Conservation (phyloP, 371 early-diverging fungal species). For the Cokeromyces recurvatus region DNA sequence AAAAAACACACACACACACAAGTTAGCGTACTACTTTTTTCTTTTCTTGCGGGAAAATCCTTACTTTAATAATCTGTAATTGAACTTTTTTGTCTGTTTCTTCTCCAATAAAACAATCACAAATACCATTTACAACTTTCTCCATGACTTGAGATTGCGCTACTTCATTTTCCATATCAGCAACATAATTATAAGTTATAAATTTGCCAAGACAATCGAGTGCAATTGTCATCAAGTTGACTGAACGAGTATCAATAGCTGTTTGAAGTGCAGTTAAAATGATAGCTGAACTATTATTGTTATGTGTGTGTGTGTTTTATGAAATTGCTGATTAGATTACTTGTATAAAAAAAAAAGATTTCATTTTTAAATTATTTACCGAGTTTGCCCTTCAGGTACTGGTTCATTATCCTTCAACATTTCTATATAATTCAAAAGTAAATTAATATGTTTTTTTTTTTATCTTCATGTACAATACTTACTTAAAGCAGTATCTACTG, state of each 20-base stretch:
- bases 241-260: constrained; percentile 53
- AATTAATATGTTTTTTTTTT: neutral
- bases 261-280: constrained; percentile 58
- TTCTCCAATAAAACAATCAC: constrained; percentile 63
- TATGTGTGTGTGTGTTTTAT: no score
- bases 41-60: no score
- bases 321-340: no score
- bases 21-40: constrained; percentile 20
- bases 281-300: constrained; percentile 37
- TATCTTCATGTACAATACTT: constrained; percentile 4
- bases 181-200: constrained; percentile 68
- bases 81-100: constrained; percentile 73
- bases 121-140: constrained; percentile 52
- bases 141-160: constrained; percentile 48
- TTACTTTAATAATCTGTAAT: constrained; percentile 70
- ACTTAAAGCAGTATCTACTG: constrained; percentile 39
- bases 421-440: constrained; percentile 10
- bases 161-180: constrained; percentile 43
- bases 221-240: constrained; percentile 51
- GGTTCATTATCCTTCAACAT: constrained; percentile 37
- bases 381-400: constrained; percentile 40
- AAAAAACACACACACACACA: no score
- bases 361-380: constrained; percentile 1
- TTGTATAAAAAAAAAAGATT: neutral
- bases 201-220: constrained; percentile 75